phyloP scores from a whole-genome alignment of 177 flowering plant genomes.

The Vitis hybrid region DNA sequence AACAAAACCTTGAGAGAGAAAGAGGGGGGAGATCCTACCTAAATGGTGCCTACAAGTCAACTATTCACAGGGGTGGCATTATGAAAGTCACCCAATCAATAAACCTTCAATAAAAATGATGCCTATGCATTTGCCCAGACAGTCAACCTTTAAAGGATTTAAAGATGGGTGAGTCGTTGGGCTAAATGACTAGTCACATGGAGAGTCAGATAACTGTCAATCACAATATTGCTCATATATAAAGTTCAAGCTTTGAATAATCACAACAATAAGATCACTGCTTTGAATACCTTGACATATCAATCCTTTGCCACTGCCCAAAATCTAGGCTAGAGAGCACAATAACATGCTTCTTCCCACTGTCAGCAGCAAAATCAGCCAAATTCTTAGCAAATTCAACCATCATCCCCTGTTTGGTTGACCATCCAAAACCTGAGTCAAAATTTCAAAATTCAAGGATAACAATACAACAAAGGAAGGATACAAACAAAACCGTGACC shows the following conservation, averaged over 20 bases:
- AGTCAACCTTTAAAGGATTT: too few species aligned
- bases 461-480: background rate
- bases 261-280: background rate
- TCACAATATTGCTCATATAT: background rate
- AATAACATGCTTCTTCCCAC: slow-evolving; percentile 79
- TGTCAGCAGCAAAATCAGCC: slow-evolving; percentile 70
- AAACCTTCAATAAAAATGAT: too few species aligned
- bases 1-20: too few species aligned
- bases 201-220: background rate
- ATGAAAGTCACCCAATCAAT: too few species aligned
- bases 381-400: slow-evolving; percentile 74
- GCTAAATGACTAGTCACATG: background rate
- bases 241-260: background rate
- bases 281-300: slow-evolving; percentile 62
- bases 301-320: slow-evolving; percentile 66
- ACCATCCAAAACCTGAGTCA: background rate
- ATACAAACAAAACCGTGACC: background rate
- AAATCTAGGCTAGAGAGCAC: slow-evolving; percentile 90
- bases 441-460: background rate
- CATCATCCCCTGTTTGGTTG: slow-evolving; percentile 72
- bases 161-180: too few species aligned
- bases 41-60: too few species aligned
- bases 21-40: too few species aligned
- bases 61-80: too few species aligned
- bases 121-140: too few species aligned